Base-by-base conservation (phyloP, 352 stramenopile species). In the Phytophthora quininea region DNA sequence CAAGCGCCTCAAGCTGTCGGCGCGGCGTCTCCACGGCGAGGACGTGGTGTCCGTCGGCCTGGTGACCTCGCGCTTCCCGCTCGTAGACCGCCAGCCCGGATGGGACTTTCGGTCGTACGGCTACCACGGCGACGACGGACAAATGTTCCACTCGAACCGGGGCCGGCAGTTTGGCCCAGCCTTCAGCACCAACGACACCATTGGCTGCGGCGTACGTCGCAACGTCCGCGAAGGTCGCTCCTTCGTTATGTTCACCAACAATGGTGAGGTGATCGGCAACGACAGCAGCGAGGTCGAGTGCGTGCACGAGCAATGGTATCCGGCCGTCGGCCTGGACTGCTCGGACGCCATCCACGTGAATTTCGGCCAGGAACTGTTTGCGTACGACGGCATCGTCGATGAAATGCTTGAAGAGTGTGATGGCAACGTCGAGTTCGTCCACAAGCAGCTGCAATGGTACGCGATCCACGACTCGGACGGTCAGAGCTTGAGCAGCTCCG, bases 91-190 rank as follows among this genome's bases (percentile, higher is more conserved):
- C 49, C 84, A 93, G 37, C 86, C 86, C 11, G 86, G 86, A 0
- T 94, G 86, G 86, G 82, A 88, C 32, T 58, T 62, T 15, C 27
- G 76, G 3, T 94, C 86, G 14, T 86, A 86, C 54, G 86, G 86
- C 27, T 94, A 93, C 60, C 86, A 94, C 53, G 86, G 86, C 24
- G 86, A 94, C 54, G 84, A 94, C 55, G 86, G 86, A 0, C 64
- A 86, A 33, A 78, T 88, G 31, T 94, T 90, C 63, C 71, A 87
- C 57, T 74, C 66, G 12, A 77, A 77, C 51, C 50, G 55, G 2
- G 70, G 70, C 11, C 71, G 66, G 19, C 67, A 73, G 29, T 79
- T 76, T 30, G 71, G 71, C 7, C 67, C 71, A 7, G 63, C 62
- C 2, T 79, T 79, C 12, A 58, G 68, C 14, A 57, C 52, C 30